Base-by-base conservation (phyloP, 768 basidiomycete species). In the Tylopilus intermedius region DNA sequence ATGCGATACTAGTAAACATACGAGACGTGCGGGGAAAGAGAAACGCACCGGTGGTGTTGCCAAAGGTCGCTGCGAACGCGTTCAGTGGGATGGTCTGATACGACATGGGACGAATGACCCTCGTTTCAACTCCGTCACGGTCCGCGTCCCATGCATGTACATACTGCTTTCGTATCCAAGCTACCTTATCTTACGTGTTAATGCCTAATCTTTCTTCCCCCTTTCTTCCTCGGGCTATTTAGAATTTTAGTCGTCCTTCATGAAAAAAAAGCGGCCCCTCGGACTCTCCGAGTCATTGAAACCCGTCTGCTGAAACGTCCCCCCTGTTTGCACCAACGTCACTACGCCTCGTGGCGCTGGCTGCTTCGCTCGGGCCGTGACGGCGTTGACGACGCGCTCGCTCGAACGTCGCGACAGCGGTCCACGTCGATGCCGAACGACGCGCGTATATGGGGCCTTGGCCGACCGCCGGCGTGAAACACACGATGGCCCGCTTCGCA, bases 41-140 rank as follows among this genome's bases (percentile, higher is more conserved):
- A 4, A 2, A 9, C 71, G 51, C 58, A 83, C 86, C 86, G 53
- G 74, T 84, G 8, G 72, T 68, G 2, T 71, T 61, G 18, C 75
- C 69, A 62, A 86, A 84, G 22, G 69, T 64, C 18, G 75, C 60
- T 35, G 68, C 43, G 58, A 83, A 86, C 8, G 71, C 60, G 32
- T 79, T 74, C 32, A 83, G 63, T 0, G 76, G 66, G 18, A 85
- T 63, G 11, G 56, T 60, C 55, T 77, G 66, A 58, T 68, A 72
- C 42, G 74, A 64, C 81, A 83, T 81, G 39, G 39, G n/a, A 21
- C 39, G 11, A 39, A 29, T 8, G 9, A 30, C 9, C 30, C 30
- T 30, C 30, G 39, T 40, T 38, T 18, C n/a, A 18, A 38, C n/a
- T 8, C 38, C 10, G 8, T 7, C 37, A 24, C 24, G 37, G 14